A percentile compares a stretch with the other conserved stretches of the same genome.
Evolutionary conservation across 495 filamentous ascomycete species (phyloP).

Genomic region (Cercophora samala): DNA sequence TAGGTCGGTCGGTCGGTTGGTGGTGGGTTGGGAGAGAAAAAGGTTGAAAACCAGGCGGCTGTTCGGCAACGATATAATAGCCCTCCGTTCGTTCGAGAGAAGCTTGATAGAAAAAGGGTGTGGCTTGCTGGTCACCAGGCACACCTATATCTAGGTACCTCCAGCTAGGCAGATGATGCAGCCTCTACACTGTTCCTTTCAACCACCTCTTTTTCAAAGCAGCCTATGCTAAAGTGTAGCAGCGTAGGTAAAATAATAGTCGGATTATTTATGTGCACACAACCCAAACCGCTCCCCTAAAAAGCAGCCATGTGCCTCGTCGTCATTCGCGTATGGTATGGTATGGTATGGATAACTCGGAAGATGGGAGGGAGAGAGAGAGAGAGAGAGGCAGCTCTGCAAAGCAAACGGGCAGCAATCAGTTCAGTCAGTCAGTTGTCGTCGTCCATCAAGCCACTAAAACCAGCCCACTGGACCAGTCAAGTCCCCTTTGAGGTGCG

Average conservation of each 20-base stretch:
- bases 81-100: background rate
- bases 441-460: background rate
- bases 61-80: background rate
- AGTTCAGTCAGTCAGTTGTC: background rate
- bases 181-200: background rate
- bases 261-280: too few species aligned
- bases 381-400: too few species aligned
- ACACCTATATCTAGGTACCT: background rate
- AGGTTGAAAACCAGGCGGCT: background rate
- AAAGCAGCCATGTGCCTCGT: background rate
- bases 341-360: background rate
- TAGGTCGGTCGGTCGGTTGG: too few species aligned
- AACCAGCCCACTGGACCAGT: too few species aligned
- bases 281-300: background rate
- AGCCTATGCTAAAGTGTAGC: too few species aligned
- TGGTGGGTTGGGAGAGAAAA: background rate
- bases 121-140: background rate
- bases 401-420: too few species aligned
- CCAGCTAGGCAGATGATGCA: conserved; percentile 1
- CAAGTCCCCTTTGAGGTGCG: background rate
- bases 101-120: background rate
- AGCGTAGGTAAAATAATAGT: too few species aligned
- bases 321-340: conserved; percentile 1
- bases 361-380: too few species aligned
- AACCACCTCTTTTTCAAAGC: background rate